Base-by-base conservation (phyloP, 1,139 yeast species). In the Scheffersomyces illinoinensis region DNA sequence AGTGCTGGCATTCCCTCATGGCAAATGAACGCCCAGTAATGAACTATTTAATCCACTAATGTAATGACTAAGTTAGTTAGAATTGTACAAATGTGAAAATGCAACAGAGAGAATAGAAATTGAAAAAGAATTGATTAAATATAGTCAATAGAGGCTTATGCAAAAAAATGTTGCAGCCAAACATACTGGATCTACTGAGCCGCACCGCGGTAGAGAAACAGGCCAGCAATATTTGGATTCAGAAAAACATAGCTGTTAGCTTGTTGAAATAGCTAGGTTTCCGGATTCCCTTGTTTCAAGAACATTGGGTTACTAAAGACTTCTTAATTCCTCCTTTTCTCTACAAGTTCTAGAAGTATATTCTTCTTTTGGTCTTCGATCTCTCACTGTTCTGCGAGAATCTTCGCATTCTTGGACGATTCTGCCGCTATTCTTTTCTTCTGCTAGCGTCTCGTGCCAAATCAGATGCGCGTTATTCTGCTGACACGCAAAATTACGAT, bases 1-100 rank as follows among this genome's bases (percentile, higher is more conserved):
- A 53, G 52, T 12, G 23, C 47, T n/a, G 66, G 62, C 6, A 59
- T 61, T 48, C 62, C 63, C 12, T 56, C 56, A 18, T 62, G 64
- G 64, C 64, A 62, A 48, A 10, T 49, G 47, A 57, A 46, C 46
- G 52, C 58, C 47, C 23, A 48, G 51, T 33, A 33, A 33, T 14
- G 43, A 33, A 33, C 14, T 33, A 12, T 12, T 33, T 33, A 33
- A 33, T 33, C 17, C 43, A 33, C 43, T 33, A 33, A 33, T 33
- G 43, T 33, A 33, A 33, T 33, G 43, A 33, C 43, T 33, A 33
- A 17, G 14, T 14, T 33, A 8, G 43, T 33, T 33, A 33, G 43
- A 33, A 33, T 10, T 33, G 43, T 33, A 33, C 43, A 33, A 33
- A 33, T 33, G 43, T 33, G 43, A 33, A 24, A 33, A 33, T 33